Percentiles rank a stretch among this genome's conserved stretches.
Conservation (phyloP, 1,139 yeast species). For the Debaryomyces subglobosus region DNA sequence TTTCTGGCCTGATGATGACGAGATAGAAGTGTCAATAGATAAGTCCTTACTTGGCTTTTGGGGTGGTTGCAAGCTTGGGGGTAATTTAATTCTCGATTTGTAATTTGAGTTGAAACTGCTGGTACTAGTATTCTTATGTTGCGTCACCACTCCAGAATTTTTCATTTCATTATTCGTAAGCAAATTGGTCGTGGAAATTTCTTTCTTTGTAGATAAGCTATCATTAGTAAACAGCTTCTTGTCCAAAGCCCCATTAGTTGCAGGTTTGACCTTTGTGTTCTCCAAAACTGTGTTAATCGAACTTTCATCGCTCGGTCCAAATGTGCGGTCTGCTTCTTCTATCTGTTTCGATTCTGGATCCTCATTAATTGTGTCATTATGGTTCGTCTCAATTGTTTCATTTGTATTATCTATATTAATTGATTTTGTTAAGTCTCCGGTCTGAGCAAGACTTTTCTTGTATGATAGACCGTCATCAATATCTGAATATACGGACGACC, state of each 20-base stretch:
- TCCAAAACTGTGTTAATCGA: background rate
- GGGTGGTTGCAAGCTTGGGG: constrained; percentile 24
- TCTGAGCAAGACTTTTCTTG: background rate
- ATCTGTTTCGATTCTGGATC: background rate
- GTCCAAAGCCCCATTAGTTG: background rate
- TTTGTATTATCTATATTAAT: background rate
- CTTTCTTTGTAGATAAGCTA: background rate
- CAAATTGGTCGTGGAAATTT: background rate
- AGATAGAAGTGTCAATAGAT: constrained; percentile 1
- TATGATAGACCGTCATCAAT: constrained; percentile 11
- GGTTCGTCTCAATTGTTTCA: background rate
- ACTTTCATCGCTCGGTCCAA: background rate
- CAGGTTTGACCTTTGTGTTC: background rate
- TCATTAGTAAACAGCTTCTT: background rate
- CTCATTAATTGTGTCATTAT: background rate
- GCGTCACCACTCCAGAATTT: background rate
- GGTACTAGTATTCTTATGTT: constrained; percentile 25
- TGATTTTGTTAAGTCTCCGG: background rate
- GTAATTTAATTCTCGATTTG: constrained; percentile 38
- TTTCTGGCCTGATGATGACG: background rate
- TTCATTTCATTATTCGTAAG: background rate
- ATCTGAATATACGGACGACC: constrained; percentile 26
- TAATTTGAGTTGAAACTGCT: constrained; percentile 32
- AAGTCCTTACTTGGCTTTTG: constrained; percentile 7
- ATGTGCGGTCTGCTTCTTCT: background rate